These are phyloP conservation scores for Antrodiella citrinella DNA, from an alignment of 768 basidiomycete genomes.

Conservation along the genomic window DNA sequence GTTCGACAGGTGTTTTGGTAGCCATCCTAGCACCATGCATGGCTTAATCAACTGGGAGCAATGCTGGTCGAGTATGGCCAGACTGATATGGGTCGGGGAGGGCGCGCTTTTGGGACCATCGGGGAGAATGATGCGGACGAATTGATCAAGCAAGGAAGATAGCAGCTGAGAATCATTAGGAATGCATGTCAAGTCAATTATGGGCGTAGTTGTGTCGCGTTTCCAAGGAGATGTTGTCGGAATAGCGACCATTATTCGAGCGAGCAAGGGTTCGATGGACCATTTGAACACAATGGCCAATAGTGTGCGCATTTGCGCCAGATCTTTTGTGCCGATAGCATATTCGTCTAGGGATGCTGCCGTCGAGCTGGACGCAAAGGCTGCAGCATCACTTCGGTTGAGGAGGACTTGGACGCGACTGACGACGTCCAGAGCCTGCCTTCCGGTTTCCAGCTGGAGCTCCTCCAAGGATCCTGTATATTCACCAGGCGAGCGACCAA, in stretches of 20 bases:
- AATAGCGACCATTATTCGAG: slow-evolving; percentile 25
- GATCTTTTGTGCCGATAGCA: slow-evolving; percentile 58
- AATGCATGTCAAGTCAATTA: slow-evolving; percentile 37
- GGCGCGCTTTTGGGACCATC: slow-evolving; percentile 37
- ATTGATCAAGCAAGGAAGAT: slow-evolving; percentile 30
- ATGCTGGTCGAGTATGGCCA: slow-evolving; percentile 52
- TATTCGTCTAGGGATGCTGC: slow-evolving; percentile 16
- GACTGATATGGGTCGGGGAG: slow-evolving; percentile 51
- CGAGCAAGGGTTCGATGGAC: slow-evolving; percentile 52
- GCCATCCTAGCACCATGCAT: slow-evolving; percentile 63
- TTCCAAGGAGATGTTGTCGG: slow-evolving; percentile 23
- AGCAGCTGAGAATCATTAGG: slow-evolving; percentile 38
- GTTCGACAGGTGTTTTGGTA: slow-evolving; percentile 43
- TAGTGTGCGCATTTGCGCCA: slow-evolving; percentile 53
- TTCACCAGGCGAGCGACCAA: not conserved
- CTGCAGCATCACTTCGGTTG: not conserved
- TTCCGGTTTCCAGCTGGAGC: slow-evolving; percentile 46
- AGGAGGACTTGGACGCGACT: slow-evolving; percentile 39
- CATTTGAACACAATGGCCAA: slow-evolving; percentile 66
- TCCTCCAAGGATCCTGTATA: slow-evolving; percentile 26
- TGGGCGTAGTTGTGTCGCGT: slow-evolving; percentile 20
- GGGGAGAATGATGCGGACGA: slow-evolving; percentile 49
- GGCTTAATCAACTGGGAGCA: slow-evolving; percentile 50
- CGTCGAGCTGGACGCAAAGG: not conserved
- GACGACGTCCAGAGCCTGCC: slow-evolving; percentile 44